phyloP scores from a whole-genome alignment of 371 early-diverging fungal species.

The Mortierella sp. region DNA sequence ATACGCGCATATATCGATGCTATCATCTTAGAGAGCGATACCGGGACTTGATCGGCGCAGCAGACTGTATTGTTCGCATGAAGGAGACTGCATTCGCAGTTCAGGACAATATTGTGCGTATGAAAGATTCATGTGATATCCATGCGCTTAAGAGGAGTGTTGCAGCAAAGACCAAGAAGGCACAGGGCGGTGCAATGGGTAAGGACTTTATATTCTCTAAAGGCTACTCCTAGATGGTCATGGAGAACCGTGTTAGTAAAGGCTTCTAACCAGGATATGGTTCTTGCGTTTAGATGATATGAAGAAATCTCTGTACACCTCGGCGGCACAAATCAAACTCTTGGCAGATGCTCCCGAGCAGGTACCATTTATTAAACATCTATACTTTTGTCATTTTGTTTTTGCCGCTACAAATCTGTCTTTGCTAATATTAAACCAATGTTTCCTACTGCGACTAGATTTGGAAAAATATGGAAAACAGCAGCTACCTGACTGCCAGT shows the following conservation, averaged over 20 bases:
- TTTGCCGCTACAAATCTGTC: slow-evolving; percentile 13
- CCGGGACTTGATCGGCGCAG: slow-evolving; percentile 85
- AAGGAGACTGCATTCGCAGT: slow-evolving; percentile 68
- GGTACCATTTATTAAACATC: slow-evolving; percentile 52
- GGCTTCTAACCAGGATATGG: background rate
- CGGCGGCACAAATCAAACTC: slow-evolving; percentile 86
- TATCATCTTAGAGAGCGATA: slow-evolving; percentile 81
- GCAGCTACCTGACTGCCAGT: slow-evolving; percentile 78
- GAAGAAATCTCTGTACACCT: slow-evolving; percentile 69
- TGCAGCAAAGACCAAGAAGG: slow-evolving; percentile 52
- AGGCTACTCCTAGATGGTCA: too few species aligned
- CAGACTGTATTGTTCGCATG: slow-evolving; percentile 86
- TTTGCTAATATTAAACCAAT: too few species aligned
- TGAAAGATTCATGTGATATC: slow-evolving; percentile 72
- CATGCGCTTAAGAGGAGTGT: slow-evolving; percentile 62
- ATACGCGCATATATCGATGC: background rate
- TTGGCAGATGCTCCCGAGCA: slow-evolving; percentile 90
- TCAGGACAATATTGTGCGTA: slow-evolving; percentile 68
- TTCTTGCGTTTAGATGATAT: slow-evolving; percentile 61
- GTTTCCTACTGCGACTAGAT: slow-evolving; percentile 63
- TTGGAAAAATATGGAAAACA: slow-evolving; percentile 82
- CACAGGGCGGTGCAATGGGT: slow-evolving; percentile 59
- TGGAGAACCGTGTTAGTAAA: background rate
- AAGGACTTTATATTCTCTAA: slow-evolving; percentile 9
- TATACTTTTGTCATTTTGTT: background rate